phyloP scores from a whole-genome alignment of 176 grass and related monocot species.

The Cocos nucifera region DNA sequence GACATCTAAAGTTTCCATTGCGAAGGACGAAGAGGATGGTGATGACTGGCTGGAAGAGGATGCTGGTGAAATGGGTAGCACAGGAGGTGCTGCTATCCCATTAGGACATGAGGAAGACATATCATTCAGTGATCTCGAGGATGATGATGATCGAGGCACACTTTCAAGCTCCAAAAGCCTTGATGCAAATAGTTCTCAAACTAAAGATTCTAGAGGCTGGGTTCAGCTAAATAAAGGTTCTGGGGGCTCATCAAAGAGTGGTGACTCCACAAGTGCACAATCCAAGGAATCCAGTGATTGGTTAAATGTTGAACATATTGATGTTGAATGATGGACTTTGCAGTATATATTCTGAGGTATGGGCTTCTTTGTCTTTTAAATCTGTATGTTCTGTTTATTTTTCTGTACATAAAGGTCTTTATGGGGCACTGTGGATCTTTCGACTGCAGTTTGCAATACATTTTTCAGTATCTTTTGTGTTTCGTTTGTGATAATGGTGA shows the following conservation, averaged over 20 bases:
- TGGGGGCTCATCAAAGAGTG: constrained; percentile 9
- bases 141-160: constrained; percentile 16
- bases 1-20: constrained; percentile 3
- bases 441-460: too few relatives aligned
- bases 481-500: too few relatives aligned
- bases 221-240: constrained; percentile 32
- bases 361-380: too few relatives aligned
- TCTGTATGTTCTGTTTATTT: too few relatives aligned
- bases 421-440: too few relatives aligned
- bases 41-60: constrained; percentile 52
- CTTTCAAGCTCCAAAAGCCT: constrained; percentile 5
- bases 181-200: constrained; percentile 10
- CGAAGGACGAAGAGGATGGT: constrained; percentile 24
- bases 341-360: too few relatives aligned
- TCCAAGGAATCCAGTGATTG: constrained; percentile 25
- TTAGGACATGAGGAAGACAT: constrained; percentile 53
- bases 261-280: constrained; percentile 17
- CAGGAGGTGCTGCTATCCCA: constrained; percentile 11
- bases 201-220: constrained; percentile 16
- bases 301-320: constrained; percentile 18
- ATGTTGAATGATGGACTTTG: constrained; percentile 1
- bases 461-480: too few relatives aligned
- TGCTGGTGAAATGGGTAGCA: constrained; percentile 4
- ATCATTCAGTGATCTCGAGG: constrained; percentile 67
- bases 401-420: too few relatives aligned